These are phyloP conservation scores for Boletus speciosus DNA, from an alignment of 768 basidiomycete species.

Conservation along the genomic window DNA sequence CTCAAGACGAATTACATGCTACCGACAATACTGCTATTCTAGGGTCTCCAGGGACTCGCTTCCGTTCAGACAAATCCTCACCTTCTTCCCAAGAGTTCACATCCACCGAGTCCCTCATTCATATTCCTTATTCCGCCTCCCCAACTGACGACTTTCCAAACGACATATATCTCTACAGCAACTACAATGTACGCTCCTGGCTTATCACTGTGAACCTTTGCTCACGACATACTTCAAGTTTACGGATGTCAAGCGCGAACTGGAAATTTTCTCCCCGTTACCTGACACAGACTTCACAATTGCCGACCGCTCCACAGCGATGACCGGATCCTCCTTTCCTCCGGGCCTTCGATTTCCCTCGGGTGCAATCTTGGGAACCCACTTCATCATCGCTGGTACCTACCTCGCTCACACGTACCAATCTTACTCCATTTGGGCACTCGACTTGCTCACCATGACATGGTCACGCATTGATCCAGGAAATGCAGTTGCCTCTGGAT, in stretches of 20 bases:
- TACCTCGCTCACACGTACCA: conserved; percentile 93
- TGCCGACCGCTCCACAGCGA: conserved; percentile 73
- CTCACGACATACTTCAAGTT: conserved; percentile 49
- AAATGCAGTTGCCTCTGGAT: conserved; percentile 78
- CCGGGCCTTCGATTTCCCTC: conserved; percentile 96
- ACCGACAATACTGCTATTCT: conserved; percentile 41
- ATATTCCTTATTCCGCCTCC: conserved; percentile 72
- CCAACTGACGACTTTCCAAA: conserved; percentile 74
- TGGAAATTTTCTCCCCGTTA: conserved; percentile 85
- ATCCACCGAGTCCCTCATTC: conserved; percentile 54
- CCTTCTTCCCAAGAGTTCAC: conserved; percentile 47
- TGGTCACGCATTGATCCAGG: conserved; percentile 91
- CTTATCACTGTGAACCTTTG: not conserved
- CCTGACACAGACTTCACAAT: conserved; percentile 74
- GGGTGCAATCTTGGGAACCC: conserved; percentile 84
- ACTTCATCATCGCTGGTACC: conserved; percentile 92
- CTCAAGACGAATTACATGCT: conserved; percentile 55
- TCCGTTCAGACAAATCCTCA: conserved; percentile 46
- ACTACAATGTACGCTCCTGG: conserved; percentile 75
- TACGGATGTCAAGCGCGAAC: conserved; percentile 91
- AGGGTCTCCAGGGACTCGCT: conserved; percentile 57
- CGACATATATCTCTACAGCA: conserved; percentile 90
- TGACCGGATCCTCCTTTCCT: conserved; percentile 80
- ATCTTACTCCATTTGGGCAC: conserved; percentile 94
- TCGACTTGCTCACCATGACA: conserved; percentile 77